Base-by-base conservation (phyloP, 305 asterid species). In the Nicotiana rustica region DNA sequence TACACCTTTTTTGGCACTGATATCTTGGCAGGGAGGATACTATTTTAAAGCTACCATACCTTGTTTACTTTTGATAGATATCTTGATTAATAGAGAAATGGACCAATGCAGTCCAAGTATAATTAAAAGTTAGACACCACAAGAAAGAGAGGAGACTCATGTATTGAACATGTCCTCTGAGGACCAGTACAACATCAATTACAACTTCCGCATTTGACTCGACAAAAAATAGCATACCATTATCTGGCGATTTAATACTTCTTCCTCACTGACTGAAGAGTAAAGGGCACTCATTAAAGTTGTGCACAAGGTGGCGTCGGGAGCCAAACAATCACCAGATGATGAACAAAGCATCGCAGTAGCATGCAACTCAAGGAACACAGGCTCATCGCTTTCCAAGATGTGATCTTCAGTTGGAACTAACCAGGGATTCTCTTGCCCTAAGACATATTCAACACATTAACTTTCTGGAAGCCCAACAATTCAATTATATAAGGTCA, bases 251-350 rank as follows among this genome's bases (percentile, higher is more conserved):
- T 87, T 92, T 82, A 88, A 89, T 80, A 95, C 92, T 62, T 92
- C 97, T 87, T 93, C 97, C 87, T 95, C 98, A 13, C 89, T 88
- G 73, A 92, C 91, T 66, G 98, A 92, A 29, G 97, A 88, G 90
- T 92, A 97, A 76, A 97, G 92, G 67, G 98, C 96, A 80, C 99
- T 93, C 81, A 88, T 89, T 91, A 97, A 86, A 19, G 97, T 86
- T 75, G 99, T 89, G 89, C 98, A 93, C 90, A 92, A 84, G 29
- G 96, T 97, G 77, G 97, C 95, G 90, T 96, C 99, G 12, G 98
- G 98, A 77, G 87, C 64, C 93, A 95, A 84, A 86, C 93, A 93
- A 88, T 95, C 98, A 68, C 98, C 99, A 85, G 98, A 90, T 85
- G 98, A 95, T 69, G 88, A 88, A 86, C 92, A 93, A 52, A 97